Percentiles rank a stretch among this genome's conserved stretches.
Conservation (phyloP, 2,329 filamentous ascomycete genomes). For the Sporothrix pallida region DNA sequence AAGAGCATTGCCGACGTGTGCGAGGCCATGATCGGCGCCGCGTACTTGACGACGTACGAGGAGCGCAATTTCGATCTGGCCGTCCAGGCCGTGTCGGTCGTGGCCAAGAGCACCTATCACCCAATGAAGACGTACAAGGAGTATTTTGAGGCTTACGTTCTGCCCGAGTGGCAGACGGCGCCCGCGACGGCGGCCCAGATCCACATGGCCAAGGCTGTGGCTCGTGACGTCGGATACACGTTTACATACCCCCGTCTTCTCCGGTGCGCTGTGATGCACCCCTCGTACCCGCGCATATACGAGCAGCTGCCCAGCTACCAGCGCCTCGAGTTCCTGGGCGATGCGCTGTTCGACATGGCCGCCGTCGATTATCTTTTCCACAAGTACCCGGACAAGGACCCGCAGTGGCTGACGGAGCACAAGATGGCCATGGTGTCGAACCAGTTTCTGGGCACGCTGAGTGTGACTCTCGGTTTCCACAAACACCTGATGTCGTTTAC, state of each 20-base stretch:
- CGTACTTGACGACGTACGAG: constrained; percentile 60
- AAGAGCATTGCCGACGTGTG: constrained; percentile 95
- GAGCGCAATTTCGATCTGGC: constrained; percentile 60
- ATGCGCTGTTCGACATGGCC: constrained; percentile 84
- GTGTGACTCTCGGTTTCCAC: constrained; percentile 79
- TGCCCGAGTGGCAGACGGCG: constrained; percentile 72
- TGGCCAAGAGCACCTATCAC: constrained; percentile 75
- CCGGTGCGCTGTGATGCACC: constrained; percentile 85
- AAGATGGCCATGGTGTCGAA: constrained; percentile 99
- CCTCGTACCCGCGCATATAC: constrained; percentile 76
- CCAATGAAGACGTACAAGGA: constrained; percentile 71
- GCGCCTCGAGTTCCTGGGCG: constrained; percentile 88
- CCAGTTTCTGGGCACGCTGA: constrained; percentile 84
- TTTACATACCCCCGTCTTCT: constrained; percentile 80
- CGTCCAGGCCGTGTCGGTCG: constrained; percentile 66
- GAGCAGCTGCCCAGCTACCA: constrained; percentile 88
- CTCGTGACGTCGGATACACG: constrained; percentile 59
- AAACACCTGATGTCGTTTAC: constrained; percentile 68
- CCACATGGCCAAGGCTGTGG: constrained; percentile 70
- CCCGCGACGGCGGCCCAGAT: constrained; percentile 68
- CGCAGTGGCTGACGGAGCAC: constrained; percentile 97
- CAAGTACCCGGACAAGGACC: constrained; percentile 77
- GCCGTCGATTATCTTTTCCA: constrained; percentile 84
- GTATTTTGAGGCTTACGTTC: constrained; percentile 71
- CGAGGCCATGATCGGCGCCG: constrained; percentile 90